Conservation (phyloP, 768 basidiomycete genomes). For the Suillus cothurnatus region DNA sequence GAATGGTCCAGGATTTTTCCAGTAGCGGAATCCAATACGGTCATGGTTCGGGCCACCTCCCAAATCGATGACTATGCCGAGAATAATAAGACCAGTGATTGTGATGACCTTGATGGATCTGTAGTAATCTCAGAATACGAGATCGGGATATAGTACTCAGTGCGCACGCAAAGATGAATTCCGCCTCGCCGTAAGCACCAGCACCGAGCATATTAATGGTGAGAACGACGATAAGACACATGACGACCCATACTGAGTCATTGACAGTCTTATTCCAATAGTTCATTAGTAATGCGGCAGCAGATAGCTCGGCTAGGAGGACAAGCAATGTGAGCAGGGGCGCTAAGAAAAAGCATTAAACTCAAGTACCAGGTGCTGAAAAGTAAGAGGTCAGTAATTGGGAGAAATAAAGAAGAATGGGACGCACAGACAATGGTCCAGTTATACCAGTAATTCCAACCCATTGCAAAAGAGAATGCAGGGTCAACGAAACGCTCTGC, state of each 20-base stretch:
- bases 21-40: constrained; percentile 62
- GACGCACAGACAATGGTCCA: constrained; percentile 28
- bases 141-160: background rate
- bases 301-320: constrained; percentile 32
- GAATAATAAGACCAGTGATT: constrained; percentile 68
- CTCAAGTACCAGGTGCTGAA: background rate
- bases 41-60: constrained; percentile 88
- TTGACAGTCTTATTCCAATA: constrained; percentile 64
- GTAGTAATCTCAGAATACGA: background rate
- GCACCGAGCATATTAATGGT: constrained; percentile 77
- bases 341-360: background rate
- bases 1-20: constrained; percentile 90
- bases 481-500: constrained; percentile 83
- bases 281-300: constrained; percentile 71
- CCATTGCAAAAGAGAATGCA: constrained; percentile 61
- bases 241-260: constrained; percentile 77
- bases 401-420: background rate
- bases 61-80: constrained; percentile 78
- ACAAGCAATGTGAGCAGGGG: constrained; percentile 8
- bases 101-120: constrained; percentile 89
- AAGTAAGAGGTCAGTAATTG: constrained; percentile 28
- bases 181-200: constrained; percentile 80
- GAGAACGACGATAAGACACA: constrained; percentile 76
- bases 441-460: constrained; percentile 58
- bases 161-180: constrained; percentile 78